Percentiles rank a stretch among this genome's conserved stretches.
Conservation (phyloP, 2,329 filamentous ascomycete genomes). For the Fusarium drepaniforme region DNA sequence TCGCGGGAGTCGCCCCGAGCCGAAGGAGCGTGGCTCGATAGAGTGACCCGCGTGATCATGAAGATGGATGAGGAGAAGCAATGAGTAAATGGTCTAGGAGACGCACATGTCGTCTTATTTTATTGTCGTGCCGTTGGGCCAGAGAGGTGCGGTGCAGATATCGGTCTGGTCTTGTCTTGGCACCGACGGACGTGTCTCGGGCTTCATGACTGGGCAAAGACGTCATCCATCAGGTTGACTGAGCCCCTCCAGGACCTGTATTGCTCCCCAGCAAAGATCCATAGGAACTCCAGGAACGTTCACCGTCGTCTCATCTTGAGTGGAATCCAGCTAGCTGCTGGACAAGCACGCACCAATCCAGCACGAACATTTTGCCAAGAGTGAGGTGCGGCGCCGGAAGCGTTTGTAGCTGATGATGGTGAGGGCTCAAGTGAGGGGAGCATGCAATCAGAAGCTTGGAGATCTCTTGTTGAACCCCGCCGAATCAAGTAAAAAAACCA, state of each 20-base stretch:
- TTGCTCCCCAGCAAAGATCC: background rate
- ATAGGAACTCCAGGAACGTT: background rate
- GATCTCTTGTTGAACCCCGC: slow-evolving; percentile 27
- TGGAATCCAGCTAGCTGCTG: slow-evolving; percentile 5
- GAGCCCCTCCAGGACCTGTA: background rate
- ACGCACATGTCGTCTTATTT: slow-evolving; percentile 11
- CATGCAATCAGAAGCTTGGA: slow-evolving; percentile 27
- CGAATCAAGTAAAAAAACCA: slow-evolving; percentile 1
- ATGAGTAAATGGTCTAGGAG: background rate
- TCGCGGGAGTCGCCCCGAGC: slow-evolving; percentile 25
- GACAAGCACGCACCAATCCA: background rate
- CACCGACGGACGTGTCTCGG: background rate
- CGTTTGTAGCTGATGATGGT: slow-evolving; percentile 10
- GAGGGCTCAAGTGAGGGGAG: slow-evolving; percentile 8
- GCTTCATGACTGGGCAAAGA: background rate
- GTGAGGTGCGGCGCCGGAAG: slow-evolving; percentile 18
- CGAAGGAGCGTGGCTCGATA: slow-evolving; percentile 19
- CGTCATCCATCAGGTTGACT: background rate
- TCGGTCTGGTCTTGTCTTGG: background rate
- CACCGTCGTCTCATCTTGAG: background rate
- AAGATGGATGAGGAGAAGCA: slow-evolving; percentile 8
- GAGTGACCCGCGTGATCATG: slow-evolving; percentile 3
- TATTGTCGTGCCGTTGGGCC: background rate
- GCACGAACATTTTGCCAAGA: slow-evolving; percentile 13
- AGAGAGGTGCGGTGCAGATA: background rate